Conservation (phyloP, 306 rosid genomes). For the Vigna nakashimae region DNA sequence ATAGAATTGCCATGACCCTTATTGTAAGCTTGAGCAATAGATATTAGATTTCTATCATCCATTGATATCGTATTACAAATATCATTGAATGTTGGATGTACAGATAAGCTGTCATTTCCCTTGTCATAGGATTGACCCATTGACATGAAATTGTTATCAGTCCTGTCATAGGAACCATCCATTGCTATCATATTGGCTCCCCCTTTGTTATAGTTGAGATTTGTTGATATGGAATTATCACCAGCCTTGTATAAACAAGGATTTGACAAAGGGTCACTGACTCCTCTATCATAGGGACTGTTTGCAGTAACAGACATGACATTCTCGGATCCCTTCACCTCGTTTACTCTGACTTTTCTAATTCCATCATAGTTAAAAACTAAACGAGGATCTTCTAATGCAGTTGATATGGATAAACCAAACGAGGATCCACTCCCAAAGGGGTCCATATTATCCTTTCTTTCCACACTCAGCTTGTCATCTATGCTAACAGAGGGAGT, state of each 20-base stretch:
- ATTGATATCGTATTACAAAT: conserved; percentile 45
- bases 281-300: conserved; percentile 56
- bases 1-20: conserved; percentile 50
- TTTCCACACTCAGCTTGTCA: conserved; percentile 51
- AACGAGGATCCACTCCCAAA: conserved; percentile 57
- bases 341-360: conserved; percentile 73
- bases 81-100: conserved; percentile 60
- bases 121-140: conserved; percentile 57
- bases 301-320: conserved; percentile 46
- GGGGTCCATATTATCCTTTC: conserved; percentile 59
- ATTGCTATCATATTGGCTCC: conserved; percentile 49
- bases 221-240: conserved; percentile 51
- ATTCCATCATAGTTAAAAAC: conserved; percentile 63
- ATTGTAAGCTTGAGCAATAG: conserved; percentile 61
- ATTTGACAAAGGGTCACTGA: conserved; percentile 40
- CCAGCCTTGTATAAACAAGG: conserved; percentile 44
- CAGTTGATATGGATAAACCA: conserved; percentile 63
- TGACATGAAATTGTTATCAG: conserved; percentile 57
- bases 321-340: conserved; percentile 78
- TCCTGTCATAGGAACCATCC: conserved; percentile 55
- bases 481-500: conserved; percentile 45
- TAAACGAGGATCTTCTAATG: conserved; percentile 61
- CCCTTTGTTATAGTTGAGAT: conserved; percentile 57
- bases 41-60: conserved; percentile 50
- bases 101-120: conserved; percentile 50